Evolutionary conservation across 306 rosid genomes (phyloP).

Genomic region (Mimosa pudica): DNA sequence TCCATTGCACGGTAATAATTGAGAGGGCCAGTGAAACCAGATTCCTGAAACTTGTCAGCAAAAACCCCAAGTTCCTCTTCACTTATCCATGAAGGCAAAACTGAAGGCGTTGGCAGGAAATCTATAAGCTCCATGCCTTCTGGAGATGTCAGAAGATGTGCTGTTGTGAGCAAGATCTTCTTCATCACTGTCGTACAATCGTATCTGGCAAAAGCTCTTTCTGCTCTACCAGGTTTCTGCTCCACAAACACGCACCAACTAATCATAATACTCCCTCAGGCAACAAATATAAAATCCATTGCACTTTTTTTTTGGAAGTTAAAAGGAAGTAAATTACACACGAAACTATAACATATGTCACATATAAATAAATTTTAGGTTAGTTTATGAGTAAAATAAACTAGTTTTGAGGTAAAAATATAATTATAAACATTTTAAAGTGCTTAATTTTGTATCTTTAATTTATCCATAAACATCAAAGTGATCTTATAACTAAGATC

Average conservation of each 20-base stretch:
- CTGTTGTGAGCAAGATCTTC: constrained; percentile 53
- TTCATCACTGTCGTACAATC: constrained; percentile 73
- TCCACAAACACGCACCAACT: constrained; percentile 13
- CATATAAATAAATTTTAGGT: too few relatives aligned
- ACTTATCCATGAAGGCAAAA: constrained; percentile 69
- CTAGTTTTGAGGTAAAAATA: too few relatives aligned
- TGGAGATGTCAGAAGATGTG: constrained; percentile 46
- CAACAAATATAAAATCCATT: too few relatives aligned
- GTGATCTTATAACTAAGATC: too few relatives aligned
- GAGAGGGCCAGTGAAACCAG: constrained; percentile 81
- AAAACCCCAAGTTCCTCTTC: constrained; percentile 69
- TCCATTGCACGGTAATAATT: constrained; percentile 78
- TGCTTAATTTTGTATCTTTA: too few relatives aligned
- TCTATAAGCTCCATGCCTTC: constrained; percentile 71
- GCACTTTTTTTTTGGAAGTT: too few relatives aligned
- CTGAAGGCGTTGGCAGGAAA: constrained; percentile 61
- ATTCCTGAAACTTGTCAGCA: constrained; percentile 74
- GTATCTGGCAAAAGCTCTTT: constrained; percentile 77
- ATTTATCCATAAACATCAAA: too few relatives aligned
- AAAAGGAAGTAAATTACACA: too few relatives aligned
- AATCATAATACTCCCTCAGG: background rate
- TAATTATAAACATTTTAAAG: too few relatives aligned
- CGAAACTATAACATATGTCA: too few relatives aligned
- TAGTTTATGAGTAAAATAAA: too few relatives aligned
- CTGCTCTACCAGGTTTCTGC: constrained; percentile 83